Evolutionary conservation across 176 grass and related monocot species (phyloP), one percentile per base, ranked within the genome.

Genomic region (Bolboschoenus planiculmis): DNA sequence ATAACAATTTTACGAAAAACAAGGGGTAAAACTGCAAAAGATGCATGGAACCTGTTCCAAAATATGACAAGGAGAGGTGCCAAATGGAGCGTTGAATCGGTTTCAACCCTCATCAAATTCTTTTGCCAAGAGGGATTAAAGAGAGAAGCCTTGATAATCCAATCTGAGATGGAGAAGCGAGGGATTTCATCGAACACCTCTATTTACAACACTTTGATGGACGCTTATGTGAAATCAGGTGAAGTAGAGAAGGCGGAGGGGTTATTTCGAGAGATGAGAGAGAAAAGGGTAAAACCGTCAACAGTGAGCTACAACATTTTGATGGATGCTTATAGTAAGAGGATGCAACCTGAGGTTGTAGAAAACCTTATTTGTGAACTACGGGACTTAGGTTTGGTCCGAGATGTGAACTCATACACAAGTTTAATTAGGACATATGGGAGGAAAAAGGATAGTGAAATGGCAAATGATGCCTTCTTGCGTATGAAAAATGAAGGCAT

Each of bases 41-140:
- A 97, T 87, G 90, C 85, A 88, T 97, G 95, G 95, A 77, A 91
- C 35, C 90, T 92, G 74, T 97, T 97, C 84, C 83, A 92, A 88
- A 44, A 66, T 4, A 92, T 94, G 92, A 88, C 88, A 34, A 88
- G 83, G 78, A 97, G 90, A 91, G 95, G 92, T 79, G 83, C 94
- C n/a, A 91, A 88, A 73, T 94, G 90, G 94, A 92, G 77, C 66
- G 82, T 97, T 23, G 94, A 89, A 54, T 78, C 86, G 18, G 84
- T 78, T 85, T 85, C 66, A 47, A 50, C 88, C 82, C 81, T 97
- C 43, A 89, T 97, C 39, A 89, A 79, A 78, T 91, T 88, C 62
- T 97, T 97, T 66, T 97, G 94, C 87, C 64, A 83, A 0, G 88
- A 92, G 20, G 92, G 92, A 57, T 81, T 97, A n/a, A 91, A 81